These are phyloP conservation scores for Moesziomyces parantarcticus DNA, from an alignment of 1,284 basidiomycete species.

Conservation along the genomic window DNA sequence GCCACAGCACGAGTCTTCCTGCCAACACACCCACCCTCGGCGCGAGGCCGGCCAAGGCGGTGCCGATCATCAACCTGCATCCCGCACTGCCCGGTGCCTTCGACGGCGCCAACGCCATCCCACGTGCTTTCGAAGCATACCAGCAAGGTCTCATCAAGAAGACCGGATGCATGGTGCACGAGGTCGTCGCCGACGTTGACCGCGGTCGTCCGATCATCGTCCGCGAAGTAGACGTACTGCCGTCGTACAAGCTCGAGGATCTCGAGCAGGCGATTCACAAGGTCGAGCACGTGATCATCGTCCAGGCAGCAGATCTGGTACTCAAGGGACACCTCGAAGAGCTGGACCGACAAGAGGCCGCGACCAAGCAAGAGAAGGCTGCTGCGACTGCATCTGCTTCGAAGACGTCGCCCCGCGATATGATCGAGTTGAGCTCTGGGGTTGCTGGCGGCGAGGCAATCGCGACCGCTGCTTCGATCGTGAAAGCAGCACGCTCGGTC, in stretches of 20 bases:
- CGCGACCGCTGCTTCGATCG: conserved; percentile 11
- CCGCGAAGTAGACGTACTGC: conserved; percentile 78
- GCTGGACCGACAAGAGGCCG: conserved; percentile 23
- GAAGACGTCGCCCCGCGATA: conserved; percentile 14
- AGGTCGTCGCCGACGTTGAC: conserved; percentile 92
- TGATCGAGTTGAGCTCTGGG: conserved; percentile 6
- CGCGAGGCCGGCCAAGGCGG: conserved; percentile 68
- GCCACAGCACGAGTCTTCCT: conserved; percentile 52
- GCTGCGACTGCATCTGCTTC: neutral
- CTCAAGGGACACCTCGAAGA: conserved; percentile 42
- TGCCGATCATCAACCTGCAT: conserved; percentile 95
- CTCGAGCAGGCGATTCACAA: conserved; percentile 84
- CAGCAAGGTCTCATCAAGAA: conserved; percentile 73
- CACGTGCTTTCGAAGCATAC: conserved; percentile 88
- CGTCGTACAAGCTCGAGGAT: conserved; percentile 77
- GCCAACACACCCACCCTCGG: conserved; percentile 37
- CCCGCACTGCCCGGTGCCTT: conserved; percentile 94
- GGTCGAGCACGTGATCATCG: conserved; percentile 90
- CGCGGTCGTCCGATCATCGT: conserved; percentile 87
- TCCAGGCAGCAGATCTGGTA: conserved; percentile 71
- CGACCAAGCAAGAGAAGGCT: conserved; percentile 7
- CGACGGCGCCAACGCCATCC: conserved; percentile 90
- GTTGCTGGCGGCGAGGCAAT: conserved; percentile 10
- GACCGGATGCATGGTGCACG: conserved; percentile 93
- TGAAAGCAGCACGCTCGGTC: conserved; percentile 7